phyloP scores from a whole-genome alignment of 2,329 filamentous ascomycete genomes.

The Colletotrichum lindemuthianum region DNA sequence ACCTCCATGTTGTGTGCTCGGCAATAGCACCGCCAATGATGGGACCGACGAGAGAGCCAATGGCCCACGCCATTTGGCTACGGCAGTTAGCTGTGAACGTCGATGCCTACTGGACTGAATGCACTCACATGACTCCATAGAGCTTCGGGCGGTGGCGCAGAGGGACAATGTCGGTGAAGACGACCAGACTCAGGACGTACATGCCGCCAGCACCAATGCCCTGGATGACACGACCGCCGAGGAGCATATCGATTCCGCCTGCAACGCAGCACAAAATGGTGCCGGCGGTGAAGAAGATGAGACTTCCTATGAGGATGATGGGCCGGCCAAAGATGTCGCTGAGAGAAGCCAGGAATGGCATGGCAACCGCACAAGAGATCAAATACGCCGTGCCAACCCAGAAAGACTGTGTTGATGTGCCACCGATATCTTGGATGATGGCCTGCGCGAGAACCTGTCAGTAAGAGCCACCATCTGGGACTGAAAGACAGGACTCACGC shows the following conservation, averaged over 20 bases:
- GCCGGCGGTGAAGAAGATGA: conserved; percentile 54
- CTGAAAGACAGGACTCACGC: conserved; percentile 9
- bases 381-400: conserved; percentile 44
- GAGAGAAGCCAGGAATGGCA: conserved; percentile 45
- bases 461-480: neutral
- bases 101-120: no score
- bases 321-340: conserved; percentile 49
- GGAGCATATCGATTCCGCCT: conserved; percentile 45
- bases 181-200: conserved; percentile 51
- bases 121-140: conserved; percentile 49
- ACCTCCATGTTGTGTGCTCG: conserved; percentile 53
- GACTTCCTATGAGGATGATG: conserved; percentile 45
- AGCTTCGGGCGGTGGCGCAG: conserved; percentile 53
- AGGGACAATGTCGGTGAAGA: conserved; percentile 55
- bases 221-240: conserved; percentile 51
- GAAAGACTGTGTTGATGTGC: conserved; percentile 41
- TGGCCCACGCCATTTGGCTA: conserved; percentile 48
- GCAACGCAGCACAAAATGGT: conserved; percentile 52
- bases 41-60: conserved; percentile 53
- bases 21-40: conserved; percentile 50
- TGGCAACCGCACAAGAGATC: conserved; percentile 41
- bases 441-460: conserved; percentile 26
- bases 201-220: conserved; percentile 54
- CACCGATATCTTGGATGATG: conserved; percentile 41
- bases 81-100: neutral